A percentile compares a stretch with the other conserved stretches of the same genome.
phyloP scores from a whole-genome alignment of 345 rosid genomes.

The Raphanus raphanistrum region DNA sequence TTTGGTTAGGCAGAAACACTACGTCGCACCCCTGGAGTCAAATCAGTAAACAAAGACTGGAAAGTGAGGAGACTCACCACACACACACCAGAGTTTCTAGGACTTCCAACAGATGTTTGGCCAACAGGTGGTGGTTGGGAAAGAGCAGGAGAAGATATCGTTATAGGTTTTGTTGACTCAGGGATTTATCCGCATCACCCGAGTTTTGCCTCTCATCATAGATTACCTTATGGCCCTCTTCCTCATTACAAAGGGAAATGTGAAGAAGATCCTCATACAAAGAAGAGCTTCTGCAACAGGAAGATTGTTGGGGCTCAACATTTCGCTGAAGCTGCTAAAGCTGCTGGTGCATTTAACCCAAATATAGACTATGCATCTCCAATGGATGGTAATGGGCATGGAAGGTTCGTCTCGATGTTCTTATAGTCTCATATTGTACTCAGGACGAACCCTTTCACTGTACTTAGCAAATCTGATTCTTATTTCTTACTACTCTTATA shows the following conservation, averaged over 20 bases:
- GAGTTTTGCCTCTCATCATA: slow-evolving; percentile 69
- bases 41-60: slow-evolving; percentile 92
- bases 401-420: slow-evolving; percentile 59
- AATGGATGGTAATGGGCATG: slow-evolving; percentile 99
- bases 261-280: slow-evolving; percentile 78
- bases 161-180: slow-evolving; percentile 95
- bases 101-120: slow-evolving; percentile 99
- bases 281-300: slow-evolving; percentile 81
- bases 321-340: slow-evolving; percentile 97
- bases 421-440: not conserved
- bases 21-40: slow-evolving; percentile 73
- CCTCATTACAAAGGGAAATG: slow-evolving; percentile 92
- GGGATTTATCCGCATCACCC: slow-evolving; percentile 96
- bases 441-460: not conserved
- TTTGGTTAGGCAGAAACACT: slow-evolving; percentile 89
- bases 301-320: slow-evolving; percentile 98
- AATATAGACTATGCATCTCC: slow-evolving; percentile 88
- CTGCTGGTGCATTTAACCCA: slow-evolving; percentile 90
- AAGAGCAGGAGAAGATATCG: slow-evolving; percentile 92
- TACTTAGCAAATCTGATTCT: slow-evolving; percentile 29
- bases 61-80: slow-evolving; percentile 95
- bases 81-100: slow-evolving; percentile 96
- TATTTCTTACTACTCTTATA: slow-evolving; percentile 24
- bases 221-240: slow-evolving; percentile 78
- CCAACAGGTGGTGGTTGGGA: slow-evolving; percentile 98